Percentiles rank a stretch among this genome's conserved stretches.
These are phyloP conservation scores for Lepidium africanum DNA, from an alignment of 345 rosid genomes.

Conservation along the genomic window DNA sequence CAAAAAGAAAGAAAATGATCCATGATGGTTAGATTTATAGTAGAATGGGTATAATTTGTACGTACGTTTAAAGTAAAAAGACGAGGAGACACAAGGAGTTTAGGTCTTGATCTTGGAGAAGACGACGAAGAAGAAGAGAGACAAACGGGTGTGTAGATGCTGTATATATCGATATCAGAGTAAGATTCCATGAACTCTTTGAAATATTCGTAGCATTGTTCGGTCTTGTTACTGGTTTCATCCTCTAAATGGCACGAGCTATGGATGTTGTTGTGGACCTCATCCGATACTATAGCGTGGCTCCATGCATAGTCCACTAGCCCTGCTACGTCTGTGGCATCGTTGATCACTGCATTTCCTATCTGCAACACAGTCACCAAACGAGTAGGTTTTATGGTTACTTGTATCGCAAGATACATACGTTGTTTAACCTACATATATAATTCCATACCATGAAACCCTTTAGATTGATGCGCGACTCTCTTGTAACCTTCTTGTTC, in stretches of 20 bases:
- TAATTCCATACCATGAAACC: slow-evolving; percentile 55
- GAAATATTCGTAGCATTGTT: slow-evolving; percentile 17
- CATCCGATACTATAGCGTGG: slow-evolving; percentile 70
- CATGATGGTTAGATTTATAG: background rate
- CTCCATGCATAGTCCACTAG: slow-evolving; percentile 67
- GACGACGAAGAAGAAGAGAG: slow-evolving; percentile 14
- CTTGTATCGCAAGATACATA: background rate
- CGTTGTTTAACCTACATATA: background rate
- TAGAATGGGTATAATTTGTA: background rate
- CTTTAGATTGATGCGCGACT: slow-evolving; percentile 51
- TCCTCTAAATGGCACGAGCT: slow-evolving; percentile 35
- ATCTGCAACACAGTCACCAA: slow-evolving; percentile 33
- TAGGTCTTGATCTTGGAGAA: slow-evolving; percentile 16
- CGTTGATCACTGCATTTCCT: slow-evolving; percentile 68
- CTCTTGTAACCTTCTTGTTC: slow-evolving; percentile 33
- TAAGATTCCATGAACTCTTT: slow-evolving; percentile 37
- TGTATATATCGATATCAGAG: slow-evolving; percentile 53
- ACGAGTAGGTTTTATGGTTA: background rate
- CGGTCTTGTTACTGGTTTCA: background rate
- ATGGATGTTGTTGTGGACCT: slow-evolving; percentile 35
- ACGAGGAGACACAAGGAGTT: slow-evolving; percentile 29
- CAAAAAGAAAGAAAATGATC: background rate
- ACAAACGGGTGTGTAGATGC: slow-evolving; percentile 60
- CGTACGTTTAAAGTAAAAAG: slow-evolving; percentile 25
- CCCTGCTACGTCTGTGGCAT: slow-evolving; percentile 45